Percentiles rank a stretch among this genome's conserved stretches.
Evolutionary conservation across 805 yeast species (phyloP).

Genomic region (Jamesozyma hellenica): DNA sequence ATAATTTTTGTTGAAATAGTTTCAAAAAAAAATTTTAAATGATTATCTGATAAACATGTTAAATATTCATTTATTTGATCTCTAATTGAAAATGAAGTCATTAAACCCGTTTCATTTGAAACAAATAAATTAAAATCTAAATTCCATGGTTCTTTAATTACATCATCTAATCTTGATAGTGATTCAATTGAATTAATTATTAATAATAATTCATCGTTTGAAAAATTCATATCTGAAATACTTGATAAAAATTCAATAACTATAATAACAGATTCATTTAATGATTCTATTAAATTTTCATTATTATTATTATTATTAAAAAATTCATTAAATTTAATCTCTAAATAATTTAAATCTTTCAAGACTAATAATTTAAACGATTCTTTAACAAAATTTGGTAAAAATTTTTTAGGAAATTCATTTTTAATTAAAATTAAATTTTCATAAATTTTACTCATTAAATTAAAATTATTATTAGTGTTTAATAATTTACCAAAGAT

Average conservation of each 20-base stretch:
- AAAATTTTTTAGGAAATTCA: conserved; percentile 18
- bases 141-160: conserved; percentile 38
- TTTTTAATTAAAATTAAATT: conserved; percentile 15
- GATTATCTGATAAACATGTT: conserved; percentile 34
- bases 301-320: background rate
- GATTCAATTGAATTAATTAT: conserved; percentile 28
- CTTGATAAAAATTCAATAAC: conserved; percentile 16
- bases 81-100: conserved; percentile 46
- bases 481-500: conserved; percentile 8
- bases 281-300: conserved; percentile 3
- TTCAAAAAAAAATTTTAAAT: background rate
- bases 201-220: conserved; percentile 4
- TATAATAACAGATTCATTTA: conserved; percentile 17
- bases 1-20: conserved; percentile 3
- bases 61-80: conserved; percentile 51
- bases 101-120: conserved; percentile 63
- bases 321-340: background rate
- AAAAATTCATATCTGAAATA: conserved; percentile 7
- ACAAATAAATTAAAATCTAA: conserved; percentile 62
- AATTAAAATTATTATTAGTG: conserved; percentile 4
- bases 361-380: conserved; percentile 10
- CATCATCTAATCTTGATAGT: conserved; percentile 35
- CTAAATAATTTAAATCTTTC: conserved; percentile 9
- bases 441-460: conserved; percentile 16
- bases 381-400: conserved; percentile 6